Base-by-base conservation (phyloP, 495 filamentous ascomycete species). In the Letharia lupina region DNA sequence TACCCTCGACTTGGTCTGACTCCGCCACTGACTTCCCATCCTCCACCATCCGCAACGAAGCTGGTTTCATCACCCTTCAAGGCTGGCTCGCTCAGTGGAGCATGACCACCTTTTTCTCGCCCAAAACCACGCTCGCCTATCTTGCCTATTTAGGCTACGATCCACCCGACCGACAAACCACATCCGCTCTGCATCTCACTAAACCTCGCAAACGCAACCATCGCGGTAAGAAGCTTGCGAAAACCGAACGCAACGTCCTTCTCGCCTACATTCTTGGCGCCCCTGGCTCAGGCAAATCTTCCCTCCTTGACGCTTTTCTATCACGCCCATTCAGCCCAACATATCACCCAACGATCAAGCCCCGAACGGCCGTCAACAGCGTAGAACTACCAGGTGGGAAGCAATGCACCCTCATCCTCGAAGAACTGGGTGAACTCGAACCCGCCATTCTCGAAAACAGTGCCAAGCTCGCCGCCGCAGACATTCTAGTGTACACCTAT, bases 71-170 rank as follows among this genome's bases (percentile, higher is more conserved):
- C 68, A 98, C 94, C 5, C 82, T 98, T 3, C 94, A 98, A 75
- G 94, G 94, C 7, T 98, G 94, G 94, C 83, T 98, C 23, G 95
- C 94, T 7, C 94, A 98, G 69, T 98, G 94, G 94, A 96, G 91
- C 75, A 98, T 98, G 94, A 98, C 95, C 0, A 98, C 94, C 3
- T 98, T 98, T 71, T 84, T 92, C 60, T 91, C 94, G 41, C 93
- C 95, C 20, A 93, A 91, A 73, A 98, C 91, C 0, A 98, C 94
- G 0, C 78, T 98, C 3, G 90, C 93, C 67, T 98, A 98, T 72
- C 83, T 98, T 13, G 95, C 94, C 10, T 98, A 96, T 71, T 84
- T 98, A 3, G 94, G 94, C 13, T 98, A 96, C 72, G 90, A 91
- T 69, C 82, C 82, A 13, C 70, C 79, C 1, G 73, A 77, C 58